These are phyloP conservation scores for Davidsoniella neocaledoniae DNA, from an alignment of 2,329 filamentous ascomycete species.

Conservation along the genomic window DNA sequence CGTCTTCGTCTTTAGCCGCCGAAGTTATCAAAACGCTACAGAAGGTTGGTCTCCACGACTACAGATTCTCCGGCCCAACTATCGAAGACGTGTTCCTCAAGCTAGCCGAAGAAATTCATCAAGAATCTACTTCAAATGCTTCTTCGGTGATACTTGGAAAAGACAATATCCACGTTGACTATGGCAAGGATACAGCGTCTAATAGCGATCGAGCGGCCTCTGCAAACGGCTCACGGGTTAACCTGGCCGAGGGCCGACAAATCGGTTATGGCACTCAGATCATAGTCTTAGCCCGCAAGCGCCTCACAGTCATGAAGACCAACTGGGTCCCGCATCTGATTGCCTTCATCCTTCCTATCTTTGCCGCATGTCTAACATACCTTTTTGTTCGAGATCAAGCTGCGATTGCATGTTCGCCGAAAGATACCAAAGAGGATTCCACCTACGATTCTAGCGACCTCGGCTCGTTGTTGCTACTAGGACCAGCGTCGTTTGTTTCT, in stretches of 20 bases:
- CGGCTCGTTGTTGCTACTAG: conserved; percentile 11
- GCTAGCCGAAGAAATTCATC: conserved; percentile 60
- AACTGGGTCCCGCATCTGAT: conserved; percentile 63
- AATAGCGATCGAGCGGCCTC: not conserved
- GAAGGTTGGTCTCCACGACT: conserved; percentile 49
- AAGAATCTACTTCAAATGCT: conserved; percentile 5
- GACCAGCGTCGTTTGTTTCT: conserved; percentile 2
- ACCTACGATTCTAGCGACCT: conserved; percentile 21
- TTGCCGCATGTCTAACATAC: conserved; percentile 63
- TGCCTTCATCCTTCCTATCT: conserved; percentile 61
- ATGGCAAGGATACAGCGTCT: conserved; percentile 8
- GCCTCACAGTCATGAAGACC: conserved; percentile 56
- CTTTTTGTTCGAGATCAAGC: conserved; percentile 49
- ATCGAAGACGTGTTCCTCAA: conserved; percentile 88
- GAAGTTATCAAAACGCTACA: conserved; percentile 56
- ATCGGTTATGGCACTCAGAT: conserved; percentile 57
- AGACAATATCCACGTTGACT: conserved; percentile 14
- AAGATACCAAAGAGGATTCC: conserved; percentile 20
- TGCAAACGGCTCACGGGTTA: conserved; percentile 22
- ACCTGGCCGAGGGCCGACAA: conserved; percentile 49
- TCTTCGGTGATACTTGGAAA: conserved; percentile 19
- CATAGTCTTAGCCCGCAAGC: conserved; percentile 59
- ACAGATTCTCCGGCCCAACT: conserved; percentile 73
- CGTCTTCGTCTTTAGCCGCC: conserved; percentile 53
- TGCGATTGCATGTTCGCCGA: conserved; percentile 20